phyloP scores from a whole-genome alignment of 2,329 filamentous ascomycete genomes.

The Neofusicoccum cordaticola region DNA sequence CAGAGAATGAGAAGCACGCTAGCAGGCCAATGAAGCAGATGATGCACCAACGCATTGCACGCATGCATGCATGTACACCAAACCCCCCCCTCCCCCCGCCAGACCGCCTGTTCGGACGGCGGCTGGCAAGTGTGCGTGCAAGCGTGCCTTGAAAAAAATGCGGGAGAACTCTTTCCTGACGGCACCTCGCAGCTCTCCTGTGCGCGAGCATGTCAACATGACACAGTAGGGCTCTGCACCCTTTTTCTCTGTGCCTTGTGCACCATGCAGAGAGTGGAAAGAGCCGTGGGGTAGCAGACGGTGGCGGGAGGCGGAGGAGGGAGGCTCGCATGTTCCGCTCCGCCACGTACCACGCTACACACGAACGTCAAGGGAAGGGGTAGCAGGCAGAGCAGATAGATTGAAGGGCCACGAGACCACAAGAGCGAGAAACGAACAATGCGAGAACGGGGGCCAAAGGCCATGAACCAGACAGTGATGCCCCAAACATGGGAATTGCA shows the following conservation, averaged over 20 bases:
- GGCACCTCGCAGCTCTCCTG: too few species aligned
- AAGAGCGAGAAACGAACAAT: neutral
- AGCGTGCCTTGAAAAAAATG: too few species aligned
- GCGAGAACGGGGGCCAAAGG: neutral
- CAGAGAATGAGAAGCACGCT: too few species aligned
- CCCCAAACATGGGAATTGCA: too few species aligned
- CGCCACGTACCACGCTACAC: conserved; percentile 4
- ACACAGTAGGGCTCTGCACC: neutral
- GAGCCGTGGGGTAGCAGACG: too few species aligned
- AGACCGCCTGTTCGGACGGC: neutral
- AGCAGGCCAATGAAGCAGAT: neutral
- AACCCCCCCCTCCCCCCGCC: too few species aligned
- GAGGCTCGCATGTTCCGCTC: too few species aligned
- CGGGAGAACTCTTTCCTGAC: too few species aligned
- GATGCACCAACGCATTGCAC: neutral
- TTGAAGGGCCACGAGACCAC: neutral
- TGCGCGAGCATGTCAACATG: neutral
- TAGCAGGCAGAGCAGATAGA: too few species aligned
- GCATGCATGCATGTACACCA: neutral
- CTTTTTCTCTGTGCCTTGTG: neutral
- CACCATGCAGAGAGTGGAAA: neutral
- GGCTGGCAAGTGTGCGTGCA: neutral
- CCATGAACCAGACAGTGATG: too few species aligned
- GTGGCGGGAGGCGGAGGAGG: neutral
- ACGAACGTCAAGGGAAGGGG: neutral